Evolutionary conservation across 1,284 basidiomycete species (phyloP), one percentile per base, ranked within the genome.

Genomic region (Wolfiporia cocos): DNA sequence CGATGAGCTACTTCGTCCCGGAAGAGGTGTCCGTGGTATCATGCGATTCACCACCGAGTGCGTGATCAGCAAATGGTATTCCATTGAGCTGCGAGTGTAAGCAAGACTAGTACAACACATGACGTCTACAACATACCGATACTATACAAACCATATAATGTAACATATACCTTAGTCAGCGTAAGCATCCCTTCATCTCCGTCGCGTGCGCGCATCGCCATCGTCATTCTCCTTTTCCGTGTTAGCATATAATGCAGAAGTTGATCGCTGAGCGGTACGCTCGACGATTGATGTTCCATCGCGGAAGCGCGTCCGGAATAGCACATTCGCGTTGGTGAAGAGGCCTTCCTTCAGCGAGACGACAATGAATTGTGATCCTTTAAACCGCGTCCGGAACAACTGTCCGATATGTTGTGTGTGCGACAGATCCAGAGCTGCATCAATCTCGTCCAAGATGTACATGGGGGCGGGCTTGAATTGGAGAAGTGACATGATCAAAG

Each of bases 381-480:
- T 92, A 77, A 99, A 99, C n/a, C 96, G 81, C 35, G 86, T 95
- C 37, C 88, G 78, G 78, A 98, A 97, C 14, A 98, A 78, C 55
- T 94, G 92, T 19, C 95, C 95, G 49, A 99, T 97, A 64, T 98
- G 92, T 58, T 96, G 87, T 6, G 95, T 98, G 58, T 98, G 94
- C 36, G 91, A 93, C 18, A 98, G 70, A 67, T 99, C 95, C 34
- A 97, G 78, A 4, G 94, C 94, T 0, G 94, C 92, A 65, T 98
- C 93, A 54, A 99, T 96, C 68, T 99, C 96, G 67, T 99, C 96
- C 18, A 99, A 77, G 58, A 99, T 98, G 65, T 99, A 98, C 92
- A 99, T 95, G 0, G 93, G 96, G n/a, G 95, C 94, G 2, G 95
- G 93, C 62, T 98, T 97, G 78, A 98, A 98, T 65, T 98, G 94